These are phyloP conservation scores for Leucocoprinus sp. DNA, from an alignment of 768 basidiomycete genomes.

Conservation along the genomic window DNA sequence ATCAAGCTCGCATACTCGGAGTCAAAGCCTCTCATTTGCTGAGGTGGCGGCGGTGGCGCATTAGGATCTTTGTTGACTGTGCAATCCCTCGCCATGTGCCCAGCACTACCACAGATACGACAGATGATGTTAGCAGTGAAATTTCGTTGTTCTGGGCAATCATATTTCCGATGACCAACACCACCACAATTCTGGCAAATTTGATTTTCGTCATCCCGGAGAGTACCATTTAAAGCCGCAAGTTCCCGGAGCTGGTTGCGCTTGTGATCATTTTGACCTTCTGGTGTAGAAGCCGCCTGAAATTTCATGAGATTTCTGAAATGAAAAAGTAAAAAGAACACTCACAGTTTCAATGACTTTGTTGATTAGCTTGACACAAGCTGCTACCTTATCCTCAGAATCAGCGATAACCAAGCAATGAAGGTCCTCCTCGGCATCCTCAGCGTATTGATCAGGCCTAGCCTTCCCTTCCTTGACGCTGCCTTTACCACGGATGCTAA, in stretches of 20 bases:
- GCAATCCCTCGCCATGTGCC: conserved; percentile 99
- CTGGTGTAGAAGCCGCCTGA: conserved; percentile 96
- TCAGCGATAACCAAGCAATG: conserved; percentile 97
- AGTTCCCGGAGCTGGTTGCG: conserved; percentile 97
- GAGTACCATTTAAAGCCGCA: conserved; percentile 94
- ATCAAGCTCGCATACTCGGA: conserved; percentile 96
- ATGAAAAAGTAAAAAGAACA: conserved; percentile 12
- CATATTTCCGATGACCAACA: conserved; percentile 95
- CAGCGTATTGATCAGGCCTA: conserved; percentile 86
- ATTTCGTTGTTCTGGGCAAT: conserved; percentile 97
- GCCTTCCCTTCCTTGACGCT: conserved; percentile 99
- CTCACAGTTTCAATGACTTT: conserved; percentile 94
- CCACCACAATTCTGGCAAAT: conserved; percentile 96
- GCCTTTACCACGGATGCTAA: conserved; percentile 96
- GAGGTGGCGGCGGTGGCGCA: conserved; percentile 40
- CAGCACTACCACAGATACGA: conserved; percentile 95
- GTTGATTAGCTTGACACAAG: conserved; percentile 94
- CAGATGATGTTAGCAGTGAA: conserved; percentile 99
- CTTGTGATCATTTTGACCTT: conserved; percentile 99
- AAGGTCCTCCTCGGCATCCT: conserved; percentile 97
- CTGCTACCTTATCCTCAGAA: conserved; percentile 81
- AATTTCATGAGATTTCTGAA: neutral
- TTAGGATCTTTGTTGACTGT: conserved; percentile 89
- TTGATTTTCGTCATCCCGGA: conserved; percentile 99
- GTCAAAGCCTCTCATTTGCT: conserved; percentile 74